Base-by-base conservation (phyloP, 2,329 filamentous ascomycete species). In the Pseudogymnoascus pannorum region DNA sequence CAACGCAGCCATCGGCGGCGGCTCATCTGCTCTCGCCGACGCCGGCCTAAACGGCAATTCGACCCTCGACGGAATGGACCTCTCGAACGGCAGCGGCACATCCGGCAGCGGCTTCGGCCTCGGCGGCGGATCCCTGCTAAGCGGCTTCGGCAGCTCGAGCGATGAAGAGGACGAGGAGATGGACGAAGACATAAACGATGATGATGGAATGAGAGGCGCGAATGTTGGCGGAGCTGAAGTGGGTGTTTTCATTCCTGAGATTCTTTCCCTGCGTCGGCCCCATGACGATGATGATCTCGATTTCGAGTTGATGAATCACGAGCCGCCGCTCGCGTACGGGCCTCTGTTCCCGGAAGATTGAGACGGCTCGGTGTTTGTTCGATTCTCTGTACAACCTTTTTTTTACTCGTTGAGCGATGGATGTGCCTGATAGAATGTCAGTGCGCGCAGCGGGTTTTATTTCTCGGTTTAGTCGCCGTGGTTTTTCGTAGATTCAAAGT, bases 131-230 rank as follows among this genome's bases (percentile, higher is more conserved):
- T 88, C 89, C 29, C 78, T 96, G 63, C 83, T 94, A 26, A 93
- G 90, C 71, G 92, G 92, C 59, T 97, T 97, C 75, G 92, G 91
- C 71, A 96, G 92, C 75, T 94, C 90, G 57, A 96, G 92, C 70
- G 92, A 96, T 68, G 93, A 97, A 74, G 94, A 97, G 67, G 94
- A 97, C 66, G 93, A 97, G 68, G 93, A 97, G 65, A 89, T 91
- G 76, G 91, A 96, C 64, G 89, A 91, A 62, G 88, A 88, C 66
- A 35, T 58, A 20, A 87, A 93, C 66, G 88, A 91, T 68, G 88
- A 91, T 64, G 84, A 78, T 48, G 69, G 69, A 58, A 63, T 60
- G 31, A 67, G 68, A 61, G 48, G 84, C 38, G 84, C 82, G 71
- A 85, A 80, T 64, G 66, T 63, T 63, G 66, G 67, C 61, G 67